phyloP scores from a whole-genome alignment of 371 early-diverging fungal genomes.

The Thermomucor indicae-seudaticae region DNA sequence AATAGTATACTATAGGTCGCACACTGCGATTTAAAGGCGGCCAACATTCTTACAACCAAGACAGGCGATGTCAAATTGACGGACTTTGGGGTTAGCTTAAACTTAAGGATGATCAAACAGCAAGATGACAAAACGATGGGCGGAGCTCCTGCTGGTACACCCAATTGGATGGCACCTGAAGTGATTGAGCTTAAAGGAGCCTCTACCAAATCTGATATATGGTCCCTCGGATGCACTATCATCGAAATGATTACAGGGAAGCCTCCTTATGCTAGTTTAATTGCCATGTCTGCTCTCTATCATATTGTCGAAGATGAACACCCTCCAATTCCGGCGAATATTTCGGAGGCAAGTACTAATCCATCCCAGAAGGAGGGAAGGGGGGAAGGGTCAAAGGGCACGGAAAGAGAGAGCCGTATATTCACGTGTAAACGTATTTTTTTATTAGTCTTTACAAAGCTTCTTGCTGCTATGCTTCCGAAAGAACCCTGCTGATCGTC shows the following conservation, averaged over 20 bases:
- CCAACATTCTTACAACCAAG: conserved; percentile 91
- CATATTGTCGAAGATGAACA: conserved; percentile 84
- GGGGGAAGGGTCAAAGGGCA: no score
- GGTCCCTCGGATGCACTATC: conserved; percentile 86
- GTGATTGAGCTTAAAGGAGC: conserved; percentile 82
- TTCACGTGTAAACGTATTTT: background rate
- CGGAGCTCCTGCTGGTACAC: conserved; percentile 80
- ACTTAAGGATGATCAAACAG: conserved; percentile 61
- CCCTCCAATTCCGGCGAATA: conserved; percentile 75
- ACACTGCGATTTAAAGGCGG: conserved; percentile 96
- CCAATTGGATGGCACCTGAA: conserved; percentile 99
- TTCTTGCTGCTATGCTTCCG: conserved; percentile 75
- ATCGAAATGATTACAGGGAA: conserved; percentile 83
- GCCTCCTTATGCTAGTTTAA: conserved; percentile 80
- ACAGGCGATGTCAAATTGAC: conserved; percentile 88
- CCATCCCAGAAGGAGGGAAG: background rate
- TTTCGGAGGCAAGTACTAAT: conserved; percentile 49
- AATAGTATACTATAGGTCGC: conserved; percentile 45
- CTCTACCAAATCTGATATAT: conserved; percentile 82
- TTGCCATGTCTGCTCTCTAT: conserved; percentile 84
- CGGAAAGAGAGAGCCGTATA: background rate
- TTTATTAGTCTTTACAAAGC: conserved; percentile 47
- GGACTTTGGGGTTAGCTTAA: conserved; percentile 91
- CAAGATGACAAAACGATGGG: no score
- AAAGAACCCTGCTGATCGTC: conserved; percentile 66